Conservation (phyloP, 1,284 basidiomycete species). For the Coriolopsis trogii region DNA sequence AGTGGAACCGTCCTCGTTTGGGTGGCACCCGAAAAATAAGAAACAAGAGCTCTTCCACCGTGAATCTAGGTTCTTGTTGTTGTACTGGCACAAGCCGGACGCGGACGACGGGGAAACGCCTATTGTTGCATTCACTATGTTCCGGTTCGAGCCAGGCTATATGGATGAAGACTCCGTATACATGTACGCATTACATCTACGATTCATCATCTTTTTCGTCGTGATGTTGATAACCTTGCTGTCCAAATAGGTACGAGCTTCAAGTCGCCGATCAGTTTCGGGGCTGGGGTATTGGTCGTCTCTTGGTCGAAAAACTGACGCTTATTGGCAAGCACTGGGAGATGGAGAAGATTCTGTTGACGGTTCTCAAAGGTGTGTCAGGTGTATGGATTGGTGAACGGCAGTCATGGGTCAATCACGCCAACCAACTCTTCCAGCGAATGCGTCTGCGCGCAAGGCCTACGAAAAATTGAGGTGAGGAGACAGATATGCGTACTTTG, state of each 20-base stretch:
- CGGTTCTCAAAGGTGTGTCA: conserved; percentile 62
- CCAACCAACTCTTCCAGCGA: conserved; percentile 47
- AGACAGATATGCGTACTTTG: too few species aligned
- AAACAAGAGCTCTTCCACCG: conserved; percentile 60
- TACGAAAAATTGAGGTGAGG: conserved; percentile 60
- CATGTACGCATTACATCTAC: conserved; percentile 49
- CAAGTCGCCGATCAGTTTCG: conserved; percentile 52
- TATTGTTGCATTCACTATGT: conserved; percentile 62
- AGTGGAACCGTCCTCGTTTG: conserved; percentile 54
- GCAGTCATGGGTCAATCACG: too few species aligned
- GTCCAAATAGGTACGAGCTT: conserved; percentile 63
- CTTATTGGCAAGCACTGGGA: conserved; percentile 51
- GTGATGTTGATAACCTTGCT: background rate
- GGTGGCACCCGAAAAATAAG: conserved; percentile 65
- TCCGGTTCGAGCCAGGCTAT: conserved; percentile 70
- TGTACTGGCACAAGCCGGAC: conserved; percentile 25
- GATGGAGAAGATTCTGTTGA: conserved; percentile 75
- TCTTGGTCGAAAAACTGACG: conserved; percentile 51
- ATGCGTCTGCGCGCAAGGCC: conserved; percentile 54
- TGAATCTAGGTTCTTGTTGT: conserved; percentile 61
- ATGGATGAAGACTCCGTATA: conserved; percentile 60
- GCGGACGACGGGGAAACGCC: conserved; percentile 12
- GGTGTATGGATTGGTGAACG: background rate
- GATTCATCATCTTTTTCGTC: background rate
- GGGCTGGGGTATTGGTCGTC: conserved; percentile 59